These are phyloP conservation scores for Myriosclerotinia scirpicola DNA, from an alignment of 2,329 filamentous ascomycete species.

Conservation along the genomic window DNA sequence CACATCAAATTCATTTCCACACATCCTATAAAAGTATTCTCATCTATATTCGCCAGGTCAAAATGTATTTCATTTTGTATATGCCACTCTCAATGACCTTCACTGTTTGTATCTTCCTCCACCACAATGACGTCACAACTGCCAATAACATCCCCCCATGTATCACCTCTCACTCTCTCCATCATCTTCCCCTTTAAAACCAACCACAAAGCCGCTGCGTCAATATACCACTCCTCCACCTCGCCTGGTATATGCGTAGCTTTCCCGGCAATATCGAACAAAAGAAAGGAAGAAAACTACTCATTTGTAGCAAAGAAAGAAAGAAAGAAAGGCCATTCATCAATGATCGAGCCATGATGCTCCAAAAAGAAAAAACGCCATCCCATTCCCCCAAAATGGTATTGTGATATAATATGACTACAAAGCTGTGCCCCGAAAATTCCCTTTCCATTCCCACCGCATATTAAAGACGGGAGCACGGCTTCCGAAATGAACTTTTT, in stretches of 20 bases:
- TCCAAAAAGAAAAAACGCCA: slow-evolving; percentile 16
- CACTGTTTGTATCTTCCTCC: background rate
- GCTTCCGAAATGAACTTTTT: slow-evolving; percentile 29
- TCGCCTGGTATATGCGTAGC: background rate
- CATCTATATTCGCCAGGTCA: background rate
- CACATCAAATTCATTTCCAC: background rate
- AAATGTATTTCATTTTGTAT: slow-evolving; percentile 17
- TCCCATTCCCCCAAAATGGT: slow-evolving; percentile 33
- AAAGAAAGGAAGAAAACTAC: slow-evolving; percentile 2
- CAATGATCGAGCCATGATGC: background rate
- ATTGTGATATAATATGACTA: slow-evolving; percentile 36
- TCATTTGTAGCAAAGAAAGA: slow-evolving; percentile 7
- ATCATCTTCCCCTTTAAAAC: background rate
- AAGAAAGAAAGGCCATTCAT: slow-evolving; percentile 11
- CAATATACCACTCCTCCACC: background rate
- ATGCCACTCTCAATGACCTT: background rate
- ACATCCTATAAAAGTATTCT: background rate
- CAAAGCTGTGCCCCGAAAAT: slow-evolving; percentile 25
- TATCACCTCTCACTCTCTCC: background rate
- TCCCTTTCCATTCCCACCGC: slow-evolving; percentile 23
- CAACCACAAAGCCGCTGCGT: background rate
- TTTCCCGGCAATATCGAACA: background rate
- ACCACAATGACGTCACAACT: no score
- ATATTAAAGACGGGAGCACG: slow-evolving; percentile 19
- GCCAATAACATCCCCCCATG: background rate